Percentiles rank a stretch among this genome's conserved stretches.
Evolutionary conservation across 352 stramenopile genomes (phyloP).

Genomic region (Phytophthora podocarpi): DNA sequence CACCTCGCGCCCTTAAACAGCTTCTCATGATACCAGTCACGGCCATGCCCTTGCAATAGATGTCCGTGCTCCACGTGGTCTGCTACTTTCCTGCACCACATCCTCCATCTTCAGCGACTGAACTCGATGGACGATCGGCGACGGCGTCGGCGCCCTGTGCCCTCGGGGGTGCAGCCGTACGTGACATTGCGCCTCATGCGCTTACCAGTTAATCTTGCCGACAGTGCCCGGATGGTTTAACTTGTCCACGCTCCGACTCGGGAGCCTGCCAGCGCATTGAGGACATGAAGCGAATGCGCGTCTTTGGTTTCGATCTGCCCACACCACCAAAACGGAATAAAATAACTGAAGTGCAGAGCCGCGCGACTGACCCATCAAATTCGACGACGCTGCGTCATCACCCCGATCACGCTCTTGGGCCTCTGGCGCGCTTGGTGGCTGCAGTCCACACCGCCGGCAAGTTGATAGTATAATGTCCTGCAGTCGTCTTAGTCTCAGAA

Average conservation of each 20-base stretch:
- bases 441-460: too few relatives aligned
- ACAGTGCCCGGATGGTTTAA: conserved; percentile 16
- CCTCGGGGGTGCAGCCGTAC: neutral
- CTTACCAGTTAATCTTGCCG: neutral
- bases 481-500: neutral
- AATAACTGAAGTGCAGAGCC: conserved; percentile 27
- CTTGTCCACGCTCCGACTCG: neutral
- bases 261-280: neutral
- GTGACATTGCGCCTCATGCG: neutral
- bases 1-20: too few relatives aligned
- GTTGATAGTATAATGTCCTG: too few relatives aligned
- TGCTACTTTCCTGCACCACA: too few relatives aligned
- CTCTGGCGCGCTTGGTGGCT: too few relatives aligned
- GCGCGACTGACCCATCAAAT: conserved; percentile 21
- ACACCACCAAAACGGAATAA: conserved; percentile 27
- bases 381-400: conserved; percentile 2
- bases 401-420: neutral
- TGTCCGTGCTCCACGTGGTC: too few relatives aligned
- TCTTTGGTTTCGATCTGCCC: conserved; percentile 16
- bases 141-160: too few relatives aligned
- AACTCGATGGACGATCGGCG: too few relatives aligned
- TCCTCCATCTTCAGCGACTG: too few relatives aligned
- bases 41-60: too few relatives aligned
- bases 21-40: too few relatives aligned
- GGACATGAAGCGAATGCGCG: conserved; percentile 5